phyloP scores from a whole-genome alignment of 2,329 filamentous ascomycete genomes.

The Sporothrix euskadiensis region DNA sequence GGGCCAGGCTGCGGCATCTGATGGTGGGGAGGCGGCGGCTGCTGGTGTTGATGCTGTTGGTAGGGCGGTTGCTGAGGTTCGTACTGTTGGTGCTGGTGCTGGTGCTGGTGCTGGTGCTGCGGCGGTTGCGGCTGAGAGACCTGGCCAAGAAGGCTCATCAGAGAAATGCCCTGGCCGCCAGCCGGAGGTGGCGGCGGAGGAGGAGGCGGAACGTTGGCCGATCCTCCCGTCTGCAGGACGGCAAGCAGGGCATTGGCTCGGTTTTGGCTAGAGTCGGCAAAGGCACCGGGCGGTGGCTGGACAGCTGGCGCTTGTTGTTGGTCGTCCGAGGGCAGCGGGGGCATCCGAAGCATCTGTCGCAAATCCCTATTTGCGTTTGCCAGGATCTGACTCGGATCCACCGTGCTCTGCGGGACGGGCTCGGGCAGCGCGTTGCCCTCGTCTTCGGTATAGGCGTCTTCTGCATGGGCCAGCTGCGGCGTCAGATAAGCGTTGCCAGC shows the following conservation, averaged over 20 bases:
- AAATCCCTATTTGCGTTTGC: conserved; percentile 55
- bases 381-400: conserved; percentile 48
- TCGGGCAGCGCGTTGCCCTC: conserved; percentile 52
- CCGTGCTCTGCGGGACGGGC: conserved; percentile 37
- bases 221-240: conserved; percentile 48
- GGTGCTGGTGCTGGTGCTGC: conserved; percentile 22
- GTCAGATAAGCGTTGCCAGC: conserved; percentile 46
- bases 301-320: conserved; percentile 24
- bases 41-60: conserved; percentile 14
- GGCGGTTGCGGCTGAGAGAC: conserved; percentile 24
- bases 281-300: conserved; percentile 30
- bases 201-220: conserved; percentile 8
- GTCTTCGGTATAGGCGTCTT: conserved; percentile 64
- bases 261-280: conserved; percentile 38
- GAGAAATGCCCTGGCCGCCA: background rate
- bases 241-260: conserved; percentile 57
- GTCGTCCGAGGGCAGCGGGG: conserved; percentile 41
- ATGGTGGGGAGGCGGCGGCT: conserved; percentile 21
- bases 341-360: conserved; percentile 57
- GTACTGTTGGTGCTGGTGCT: conserved; percentile 6
- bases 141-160: conserved; percentile 1
- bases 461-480: conserved; percentile 45
- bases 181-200: background rate
- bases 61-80: conserved; percentile 6
- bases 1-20: conserved; percentile 20